Base-by-base conservation (phyloP, 768 basidiomycete genomes). In the Calocybe cyanea region DNA sequence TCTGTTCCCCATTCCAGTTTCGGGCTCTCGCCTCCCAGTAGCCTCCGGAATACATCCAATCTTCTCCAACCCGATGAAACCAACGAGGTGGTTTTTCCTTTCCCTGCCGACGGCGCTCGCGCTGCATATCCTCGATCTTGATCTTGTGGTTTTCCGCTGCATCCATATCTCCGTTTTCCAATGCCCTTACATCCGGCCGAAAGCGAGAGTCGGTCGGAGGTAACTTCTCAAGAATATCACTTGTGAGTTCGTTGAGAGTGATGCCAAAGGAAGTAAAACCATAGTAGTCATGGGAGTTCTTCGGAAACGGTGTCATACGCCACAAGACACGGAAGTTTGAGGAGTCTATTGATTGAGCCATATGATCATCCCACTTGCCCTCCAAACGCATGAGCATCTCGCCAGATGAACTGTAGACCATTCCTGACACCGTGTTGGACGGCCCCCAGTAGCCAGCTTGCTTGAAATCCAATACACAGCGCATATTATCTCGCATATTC, bases 361-460 rank as follows among this genome's bases (percentile, higher is more conserved):
- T 64, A 54, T 82, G 80, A 47, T 92, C 86, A 58, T 93, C 87
- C 92, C 91, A 94, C 62, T 86, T 91, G 38, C 91, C 91, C 62
- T 92, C 89, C n/a, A 93, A 65, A 31, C 75, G 74, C 28, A 83
- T 74, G 14, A 76, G 64, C 9, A 75, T 66, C 6, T 79, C 65
- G 18, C 83, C 85, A 25, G 71, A 67, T 14, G 72, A 52, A 19
- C 76, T 76, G 46, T 77, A 61, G 20, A 91, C 71, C 4, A 69
- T 60, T 4, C 87, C 90, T 17, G 75, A 66, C 39, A 93, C 81
- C 33, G 81, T 72, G 52, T 92, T 92, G 15, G 80, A 71, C n/a
- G 79, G 68, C 15, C 84, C 86, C 83, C 85, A 89, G 58, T 90
- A 92, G 15, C 88, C 85, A 33, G 80, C 80, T 57, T 87, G 88